Evolutionary conservation across 129 eudicot genomes (phyloP), one percentile per base, ranked within the genome.

Genomic region (Flaveria ramosissima): DNA sequence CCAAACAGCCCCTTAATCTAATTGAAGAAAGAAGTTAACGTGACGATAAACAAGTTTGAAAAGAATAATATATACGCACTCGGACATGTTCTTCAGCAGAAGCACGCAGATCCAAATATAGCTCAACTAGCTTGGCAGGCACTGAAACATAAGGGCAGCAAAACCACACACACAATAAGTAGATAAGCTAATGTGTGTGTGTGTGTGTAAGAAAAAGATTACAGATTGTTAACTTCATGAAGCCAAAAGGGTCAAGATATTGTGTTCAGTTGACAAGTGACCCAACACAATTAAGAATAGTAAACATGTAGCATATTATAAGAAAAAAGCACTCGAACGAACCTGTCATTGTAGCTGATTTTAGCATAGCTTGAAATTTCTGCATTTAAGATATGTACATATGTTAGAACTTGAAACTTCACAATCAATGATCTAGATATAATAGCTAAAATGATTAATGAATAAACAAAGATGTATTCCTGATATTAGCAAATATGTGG

Each of bases 21-120:
- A 69, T 78, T 56, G 23, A 68, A 19, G 70, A 43, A n/a, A 27
- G 21, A 19, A 71, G 42, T 16, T 42, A 48, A 26, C 0, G 39
- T 20, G 32, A 10, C 50, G 17, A 70, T 17, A 41, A 16, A 57
- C 45, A 43, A 57, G 51, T 60, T 19, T 26, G 42, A 13, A 61
- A 61, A 51, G 21, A 55, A 50, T 36, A 36, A 36, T 24, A 42
- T 75, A 74, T 71, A 78, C 90, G 74, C 48, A 90, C 98, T 77
- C 86, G 88, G 63, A 93, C 81, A 10, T 89, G 96, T 77, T 89
- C 98, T 74, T 93, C 98, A n/a, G 82, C 52, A 68, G 84, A 48
- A 68, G 90, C 84, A 84, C 98, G 89, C 78, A 91, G 74, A 75
- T 89, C 93, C 81, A 93, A 46, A 84, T 93, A 93, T 71, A 87